phyloP scores from a whole-genome alignment of 2,329 filamentous ascomycete species.

The Chaetomiaceae sp. region DNA sequence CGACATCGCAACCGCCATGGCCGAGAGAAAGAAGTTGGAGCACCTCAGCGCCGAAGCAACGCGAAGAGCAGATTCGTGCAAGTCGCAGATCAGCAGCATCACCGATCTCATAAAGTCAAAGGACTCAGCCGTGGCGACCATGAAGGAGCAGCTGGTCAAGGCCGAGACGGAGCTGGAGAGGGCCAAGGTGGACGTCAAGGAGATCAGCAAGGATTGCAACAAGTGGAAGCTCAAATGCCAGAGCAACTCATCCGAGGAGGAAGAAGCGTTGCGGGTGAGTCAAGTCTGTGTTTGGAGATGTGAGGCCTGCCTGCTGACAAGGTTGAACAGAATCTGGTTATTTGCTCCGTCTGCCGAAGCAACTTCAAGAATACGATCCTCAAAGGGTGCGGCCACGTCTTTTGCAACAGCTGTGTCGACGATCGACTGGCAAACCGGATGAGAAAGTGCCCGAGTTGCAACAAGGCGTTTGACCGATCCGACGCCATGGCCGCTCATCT shows the following conservation, averaged over 20 bases:
- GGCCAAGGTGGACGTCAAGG: slow-evolving; percentile 69
- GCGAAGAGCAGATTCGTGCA: slow-evolving; percentile 66
- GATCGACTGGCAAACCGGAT: slow-evolving; percentile 84
- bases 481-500: slow-evolving; percentile 74
- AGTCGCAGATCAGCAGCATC: slow-evolving; percentile 71
- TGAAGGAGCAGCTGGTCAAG: slow-evolving; percentile 54
- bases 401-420: slow-evolving; percentile 87
- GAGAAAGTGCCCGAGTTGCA: slow-evolving; percentile 93
- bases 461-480: slow-evolving; percentile 82
- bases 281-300: neutral
- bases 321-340: slow-evolving; percentile 58
- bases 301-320: slow-evolving; percentile 31
- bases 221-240: slow-evolving; percentile 78
- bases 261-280: slow-evolving; percentile 81
- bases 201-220: slow-evolving; percentile 77
- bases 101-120: slow-evolving; percentile 70
- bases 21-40: slow-evolving; percentile 72
- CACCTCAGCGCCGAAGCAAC: slow-evolving; percentile 64
- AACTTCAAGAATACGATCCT: slow-evolving; percentile 93
- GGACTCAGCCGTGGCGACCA: slow-evolving; percentile 53
- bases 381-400: slow-evolving; percentile 91
- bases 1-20: slow-evolving; percentile 63
- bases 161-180: slow-evolving; percentile 75
- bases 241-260: slow-evolving; percentile 75
- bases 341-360: slow-evolving; percentile 88